Conservation (phyloP, 2,329 filamentous ascomycete species). For the Diaporthe velutina region DNA sequence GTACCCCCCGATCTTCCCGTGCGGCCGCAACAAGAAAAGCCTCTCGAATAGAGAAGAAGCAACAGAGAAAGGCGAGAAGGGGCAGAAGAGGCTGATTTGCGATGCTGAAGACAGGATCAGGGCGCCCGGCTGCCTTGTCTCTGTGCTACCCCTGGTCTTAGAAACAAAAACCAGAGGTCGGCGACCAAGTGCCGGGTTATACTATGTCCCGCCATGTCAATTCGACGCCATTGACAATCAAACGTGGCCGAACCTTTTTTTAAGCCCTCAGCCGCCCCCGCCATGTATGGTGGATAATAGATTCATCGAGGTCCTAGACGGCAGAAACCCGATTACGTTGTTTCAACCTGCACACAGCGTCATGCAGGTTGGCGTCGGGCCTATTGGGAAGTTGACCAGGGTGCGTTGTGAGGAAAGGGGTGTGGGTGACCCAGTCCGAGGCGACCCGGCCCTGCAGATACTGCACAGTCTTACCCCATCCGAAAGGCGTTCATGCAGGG, state of each 20-base stretch:
- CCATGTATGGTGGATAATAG: constrained; percentile 27
- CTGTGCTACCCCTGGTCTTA: constrained; percentile 25
- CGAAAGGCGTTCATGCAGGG: constrained; percentile 23
- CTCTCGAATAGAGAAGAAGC: neutral
- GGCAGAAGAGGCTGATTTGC: constrained; percentile 6
- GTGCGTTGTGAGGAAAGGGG: neutral
- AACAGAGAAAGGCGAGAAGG: neutral
- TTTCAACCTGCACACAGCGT: constrained; percentile 29
- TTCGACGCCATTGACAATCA: constrained; percentile 1
- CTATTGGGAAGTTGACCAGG: neutral
- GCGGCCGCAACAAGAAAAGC: constrained; percentile 7
- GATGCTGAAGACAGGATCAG: constrained; percentile 22
- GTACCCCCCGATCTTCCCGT: constrained; percentile 31
- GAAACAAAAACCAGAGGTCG: constrained; percentile 24
- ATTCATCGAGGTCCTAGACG: constrained; percentile 12
- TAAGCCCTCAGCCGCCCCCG: neutral
- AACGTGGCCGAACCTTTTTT: neutral
- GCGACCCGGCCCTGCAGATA: constrained; percentile 19
- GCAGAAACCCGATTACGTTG: constrained; percentile 8
- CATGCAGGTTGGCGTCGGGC: constrained; percentile 13
- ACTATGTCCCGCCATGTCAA: neutral
- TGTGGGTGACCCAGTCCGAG: neutral
- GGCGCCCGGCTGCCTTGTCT: constrained; percentile 27
- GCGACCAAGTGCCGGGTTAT: constrained; percentile 23
- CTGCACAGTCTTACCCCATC: neutral